Evolutionary conservation across 176 grass and related monocot genomes (phyloP).

Genomic region (Typha latifolia): DNA sequence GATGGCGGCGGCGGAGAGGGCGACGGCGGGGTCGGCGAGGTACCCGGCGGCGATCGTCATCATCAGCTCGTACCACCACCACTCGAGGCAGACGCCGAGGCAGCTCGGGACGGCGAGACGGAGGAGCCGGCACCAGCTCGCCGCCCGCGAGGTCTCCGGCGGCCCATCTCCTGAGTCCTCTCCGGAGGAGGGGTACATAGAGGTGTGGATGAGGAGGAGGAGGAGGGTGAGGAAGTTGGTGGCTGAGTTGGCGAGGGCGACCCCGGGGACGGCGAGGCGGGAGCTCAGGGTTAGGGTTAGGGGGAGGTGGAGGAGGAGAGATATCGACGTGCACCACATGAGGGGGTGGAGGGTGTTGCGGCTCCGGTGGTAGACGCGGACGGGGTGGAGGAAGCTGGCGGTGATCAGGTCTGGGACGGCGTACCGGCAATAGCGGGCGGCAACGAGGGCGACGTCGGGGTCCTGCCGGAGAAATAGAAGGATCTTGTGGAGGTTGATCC

Average conservation of each 20-base stretch:
- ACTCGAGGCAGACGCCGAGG: constrained; percentile 15
- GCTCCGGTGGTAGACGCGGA: constrained; percentile 17
- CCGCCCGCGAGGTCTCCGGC: background rate
- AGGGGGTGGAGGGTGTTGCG: background rate
- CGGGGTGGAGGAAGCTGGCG: constrained; percentile 11
- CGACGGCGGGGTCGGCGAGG: constrained; percentile 1
- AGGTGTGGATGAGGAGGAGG: background rate
- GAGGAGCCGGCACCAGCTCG: constrained; percentile 5
- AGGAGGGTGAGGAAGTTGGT: constrained; percentile 12
- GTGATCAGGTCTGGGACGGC: constrained; percentile 14
- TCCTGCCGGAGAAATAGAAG: constrained; percentile 12
- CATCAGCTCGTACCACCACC: constrained; percentile 24
- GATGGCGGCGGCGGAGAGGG: constrained; percentile 16
- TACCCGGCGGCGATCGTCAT: constrained; percentile 20
- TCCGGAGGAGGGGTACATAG: background rate
- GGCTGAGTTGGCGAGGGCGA: constrained; percentile 5
- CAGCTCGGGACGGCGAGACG: constrained; percentile 21
- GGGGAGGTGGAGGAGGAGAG: constrained; percentile 14
- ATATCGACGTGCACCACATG: constrained; percentile 19
- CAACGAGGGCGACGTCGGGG: constrained; percentile 12
- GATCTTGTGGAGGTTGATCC: constrained; percentile 9
- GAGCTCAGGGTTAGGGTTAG: constrained; percentile 8
- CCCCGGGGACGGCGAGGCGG: constrained; percentile 7
- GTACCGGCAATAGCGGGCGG: constrained; percentile 6
- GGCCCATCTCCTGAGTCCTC: background rate